Evolutionary conservation across 441 rosid genomes (phyloP).

Genomic region (Pelargonium citronellum): DNA sequence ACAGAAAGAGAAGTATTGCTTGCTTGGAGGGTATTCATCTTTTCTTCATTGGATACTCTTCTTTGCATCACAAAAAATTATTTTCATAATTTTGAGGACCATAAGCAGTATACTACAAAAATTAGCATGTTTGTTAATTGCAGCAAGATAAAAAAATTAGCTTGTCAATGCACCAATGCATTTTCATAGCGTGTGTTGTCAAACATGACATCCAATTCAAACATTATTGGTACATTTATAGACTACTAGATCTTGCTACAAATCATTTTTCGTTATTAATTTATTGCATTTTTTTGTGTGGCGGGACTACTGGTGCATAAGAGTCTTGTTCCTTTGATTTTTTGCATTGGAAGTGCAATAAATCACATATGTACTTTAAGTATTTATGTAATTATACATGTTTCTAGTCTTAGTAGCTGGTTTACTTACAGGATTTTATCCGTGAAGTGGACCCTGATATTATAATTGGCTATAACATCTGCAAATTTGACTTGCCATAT

Average conservation of each 20-base stretch:
- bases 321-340: not conserved
- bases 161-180: too few relatives aligned
- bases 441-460: conserved; percentile 93
- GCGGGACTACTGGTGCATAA: not conserved
- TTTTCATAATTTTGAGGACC: not conserved
- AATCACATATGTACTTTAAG: not conserved
- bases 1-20: conserved; percentile 82
- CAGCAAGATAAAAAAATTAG: not conserved
- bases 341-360: not conserved
- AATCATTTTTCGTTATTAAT: not conserved
- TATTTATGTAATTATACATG: not conserved
- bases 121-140: not conserved
- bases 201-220: too few relatives aligned
- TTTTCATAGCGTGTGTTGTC: too few relatives aligned
- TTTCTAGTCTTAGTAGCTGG: conserved; percentile 15
- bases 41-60: conserved; percentile 11
- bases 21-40: conserved; percentile 86
- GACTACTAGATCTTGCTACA: too few relatives aligned
- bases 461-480: conserved; percentile 94
- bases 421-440: conserved; percentile 68
- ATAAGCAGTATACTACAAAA: not conserved
- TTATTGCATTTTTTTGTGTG: not conserved
- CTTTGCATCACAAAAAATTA: conserved; percentile 5
- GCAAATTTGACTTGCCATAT: conserved; percentile 98
- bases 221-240: too few relatives aligned